phyloP scores from a whole-genome alignment of 1,139 yeast genomes.

The Casaregolazyma lundiana region DNA sequence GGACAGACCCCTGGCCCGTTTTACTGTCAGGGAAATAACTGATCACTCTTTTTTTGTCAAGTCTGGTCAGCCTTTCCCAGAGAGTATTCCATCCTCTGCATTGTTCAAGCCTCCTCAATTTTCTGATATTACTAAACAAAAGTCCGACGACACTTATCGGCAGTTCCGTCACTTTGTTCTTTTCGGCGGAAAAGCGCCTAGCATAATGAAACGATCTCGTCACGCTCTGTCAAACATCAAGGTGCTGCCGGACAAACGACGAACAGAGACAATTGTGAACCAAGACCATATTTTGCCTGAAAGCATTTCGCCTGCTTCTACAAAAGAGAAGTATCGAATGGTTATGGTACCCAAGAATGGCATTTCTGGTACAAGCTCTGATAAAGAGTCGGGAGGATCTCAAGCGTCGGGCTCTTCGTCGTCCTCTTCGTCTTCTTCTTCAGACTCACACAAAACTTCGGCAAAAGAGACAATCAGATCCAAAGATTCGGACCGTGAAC shows the following conservation, averaged over 20 bases:
- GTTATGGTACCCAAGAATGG: constrained; percentile 28
- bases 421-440: background rate
- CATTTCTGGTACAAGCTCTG: constrained; percentile 12
- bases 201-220: background rate
- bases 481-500: background rate
- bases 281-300: constrained; percentile 57
- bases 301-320: constrained; percentile 88
- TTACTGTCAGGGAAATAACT: constrained; percentile 71
- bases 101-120: constrained; percentile 60
- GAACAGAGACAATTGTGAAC: constrained; percentile 1
- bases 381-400: background rate
- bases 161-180: constrained; percentile 11
- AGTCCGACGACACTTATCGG: constrained; percentile 66
- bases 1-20: constrained; percentile 77
- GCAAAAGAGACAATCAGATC: background rate
- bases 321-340: constrained; percentile 81
- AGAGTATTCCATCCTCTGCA: constrained; percentile 49
- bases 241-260: constrained; percentile 5
- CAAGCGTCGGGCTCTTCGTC: background rate
- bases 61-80: constrained; percentile 56
- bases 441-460: background rate
- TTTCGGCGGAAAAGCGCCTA: background rate
- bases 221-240: constrained; percentile 1
- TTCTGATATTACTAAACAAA: constrained; percentile 50
- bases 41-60: constrained; percentile 72